These are phyloP conservation scores for Cnidoscolus chayamansa DNA, from an alignment of 441 rosid species.

Conservation along the genomic window DNA sequence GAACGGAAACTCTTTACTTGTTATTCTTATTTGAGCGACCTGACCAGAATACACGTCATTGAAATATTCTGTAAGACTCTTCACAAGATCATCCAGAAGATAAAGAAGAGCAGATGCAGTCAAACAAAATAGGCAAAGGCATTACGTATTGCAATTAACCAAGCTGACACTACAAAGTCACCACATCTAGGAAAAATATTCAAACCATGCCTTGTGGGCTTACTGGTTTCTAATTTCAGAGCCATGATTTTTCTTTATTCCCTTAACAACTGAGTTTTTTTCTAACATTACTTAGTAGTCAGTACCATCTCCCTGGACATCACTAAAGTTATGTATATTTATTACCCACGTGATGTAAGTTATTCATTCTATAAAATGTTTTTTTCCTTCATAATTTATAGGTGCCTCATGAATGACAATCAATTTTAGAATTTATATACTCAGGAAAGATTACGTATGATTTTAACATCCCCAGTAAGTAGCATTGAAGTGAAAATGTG, in stretches of 20 bases:
- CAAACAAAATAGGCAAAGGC: not conserved
- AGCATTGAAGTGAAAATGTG: not conserved
- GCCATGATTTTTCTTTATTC: not conserved
- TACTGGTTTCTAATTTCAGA: not conserved
- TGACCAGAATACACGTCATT: constrained; percentile 32
- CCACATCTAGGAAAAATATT: not conserved
- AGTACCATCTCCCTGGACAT: not conserved
- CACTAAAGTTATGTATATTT: not conserved
- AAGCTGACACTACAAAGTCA: not conserved
- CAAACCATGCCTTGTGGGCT: not conserved
- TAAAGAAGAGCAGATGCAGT: constrained; percentile 13
- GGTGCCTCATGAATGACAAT: not conserved
- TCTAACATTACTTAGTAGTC: not conserved
- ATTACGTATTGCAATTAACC: not conserved
- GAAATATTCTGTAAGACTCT: constrained; percentile 12
- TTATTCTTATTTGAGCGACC: constrained; percentile 87
- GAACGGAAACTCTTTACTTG: constrained; percentile 44
- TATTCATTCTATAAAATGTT: not conserved
- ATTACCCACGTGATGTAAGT: not conserved
- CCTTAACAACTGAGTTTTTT: not conserved
- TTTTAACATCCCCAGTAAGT: not conserved
- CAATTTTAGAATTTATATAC: not conserved
- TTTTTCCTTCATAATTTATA: not conserved
- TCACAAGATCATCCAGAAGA: constrained; percentile 6
- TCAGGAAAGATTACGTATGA: not conserved